These are phyloP conservation scores for Linnemannia exigua DNA, from an alignment of 192 early-diverging fungal species.

Conservation along the genomic window DNA sequence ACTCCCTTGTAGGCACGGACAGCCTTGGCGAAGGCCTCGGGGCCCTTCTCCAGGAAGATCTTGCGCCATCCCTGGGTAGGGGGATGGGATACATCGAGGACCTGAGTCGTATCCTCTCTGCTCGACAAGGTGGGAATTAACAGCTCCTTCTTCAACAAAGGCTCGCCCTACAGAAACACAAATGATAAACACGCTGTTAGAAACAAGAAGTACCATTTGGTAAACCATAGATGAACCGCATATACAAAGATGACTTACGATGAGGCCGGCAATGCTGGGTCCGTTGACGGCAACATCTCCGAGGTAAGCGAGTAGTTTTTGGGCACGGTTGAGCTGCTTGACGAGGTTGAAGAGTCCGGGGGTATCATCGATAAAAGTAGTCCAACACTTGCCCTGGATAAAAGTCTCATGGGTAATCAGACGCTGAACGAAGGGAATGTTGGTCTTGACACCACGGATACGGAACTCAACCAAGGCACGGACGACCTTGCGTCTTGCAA, in stretches of 20 bases:
- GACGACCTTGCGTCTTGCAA: conserved; percentile 91
- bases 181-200: no score
- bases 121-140: conserved; percentile 72
- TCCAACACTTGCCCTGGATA: conserved; percentile 90
- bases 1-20: conserved; percentile 89
- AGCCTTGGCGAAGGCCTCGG: conserved; percentile 93
- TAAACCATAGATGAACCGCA: neutral
- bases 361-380: conserved; percentile 98
- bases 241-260: conserved; percentile 51
- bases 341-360: conserved; percentile 90
- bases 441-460: conserved; percentile 97
- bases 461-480: conserved; percentile 94
- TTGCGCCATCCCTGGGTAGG: conserved; percentile 90
- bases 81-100: conserved; percentile 68
- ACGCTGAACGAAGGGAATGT: conserved; percentile 93
- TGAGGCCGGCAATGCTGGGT: conserved; percentile 90
- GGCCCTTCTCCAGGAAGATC: conserved; percentile 86
- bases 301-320: conserved; percentile 90
- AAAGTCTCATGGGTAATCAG: conserved; percentile 89
- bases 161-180: conserved; percentile 65
- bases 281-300: conserved; percentile 96
- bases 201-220: no score
- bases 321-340: conserved; percentile 86
- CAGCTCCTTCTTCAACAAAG: conserved; percentile 75
- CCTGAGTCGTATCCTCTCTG: conserved; percentile 45